phyloP scores from a whole-genome alignment of 768 basidiomycete genomes.

The Kondoa subrosea region DNA sequence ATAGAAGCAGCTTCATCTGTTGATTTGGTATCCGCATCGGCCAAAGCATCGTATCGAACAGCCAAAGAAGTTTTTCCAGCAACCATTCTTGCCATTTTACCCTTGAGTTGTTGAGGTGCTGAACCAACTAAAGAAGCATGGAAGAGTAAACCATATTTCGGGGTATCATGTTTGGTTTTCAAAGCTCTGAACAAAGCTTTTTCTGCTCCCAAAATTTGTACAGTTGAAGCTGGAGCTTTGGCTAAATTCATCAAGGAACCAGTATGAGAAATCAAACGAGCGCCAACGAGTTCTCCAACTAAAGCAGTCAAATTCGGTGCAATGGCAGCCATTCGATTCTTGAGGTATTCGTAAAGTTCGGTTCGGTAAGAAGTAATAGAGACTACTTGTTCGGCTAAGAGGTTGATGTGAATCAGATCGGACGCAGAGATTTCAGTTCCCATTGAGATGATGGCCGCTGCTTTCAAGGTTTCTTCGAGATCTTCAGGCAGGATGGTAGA shows the following conservation, averaged over 20 bases:
- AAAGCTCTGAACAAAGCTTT: slow-evolving; percentile 39
- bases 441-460: slow-evolving; percentile 95
- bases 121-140: slow-evolving; percentile 94
- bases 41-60: slow-evolving; percentile 90
- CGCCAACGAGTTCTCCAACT: slow-evolving; percentile 62
- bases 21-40: slow-evolving; percentile 78
- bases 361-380: slow-evolving; percentile 85
- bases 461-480: slow-evolving; percentile 82
- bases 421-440: slow-evolving; percentile 96
- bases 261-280: slow-evolving; percentile 48
- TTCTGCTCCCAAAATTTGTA: slow-evolving; percentile 39
- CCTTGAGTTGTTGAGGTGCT: slow-evolving; percentile 93
- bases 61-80: slow-evolving; percentile 95
- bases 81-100: slow-evolving; percentile 99
- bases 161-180: slow-evolving; percentile 40
- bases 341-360: slow-evolving; percentile 88
- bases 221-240: slow-evolving; percentile 39
- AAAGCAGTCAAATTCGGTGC: slow-evolving; percentile 88
- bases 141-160: slow-evolving; percentile 96
- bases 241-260: slow-evolving; percentile 37
- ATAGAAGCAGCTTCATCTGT: slow-evolving; percentile 58
- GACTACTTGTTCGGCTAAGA: slow-evolving; percentile 95
- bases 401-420: slow-evolving; percentile 91
- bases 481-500: slow-evolving; percentile 88
- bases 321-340: slow-evolving; percentile 94